Evolutionary conservation across 2,329 filamentous ascomycete genomes (phyloP).

Genomic region (Mycosphaerelloides madeirae): DNA sequence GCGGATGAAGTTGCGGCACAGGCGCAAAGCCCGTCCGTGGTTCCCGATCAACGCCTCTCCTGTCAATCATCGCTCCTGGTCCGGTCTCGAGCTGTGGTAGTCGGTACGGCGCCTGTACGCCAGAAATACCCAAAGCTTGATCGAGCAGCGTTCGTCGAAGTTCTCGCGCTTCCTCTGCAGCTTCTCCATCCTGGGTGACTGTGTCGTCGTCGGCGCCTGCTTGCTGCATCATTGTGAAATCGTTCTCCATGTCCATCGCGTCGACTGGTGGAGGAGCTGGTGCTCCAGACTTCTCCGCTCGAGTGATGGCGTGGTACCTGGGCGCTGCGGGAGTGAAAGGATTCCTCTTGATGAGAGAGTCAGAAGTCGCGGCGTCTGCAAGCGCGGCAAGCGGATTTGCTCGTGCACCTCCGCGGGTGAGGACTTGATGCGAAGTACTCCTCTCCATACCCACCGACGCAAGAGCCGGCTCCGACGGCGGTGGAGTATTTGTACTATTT

Average conservation of each 20-base stretch:
- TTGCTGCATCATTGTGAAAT: constrained; percentile 45
- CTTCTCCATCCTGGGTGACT: constrained; percentile 19
- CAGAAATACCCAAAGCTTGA: constrained; percentile 28
- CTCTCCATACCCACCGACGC: constrained; percentile 53
- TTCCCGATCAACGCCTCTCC: constrained; percentile 31
- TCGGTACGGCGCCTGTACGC: constrained; percentile 30
- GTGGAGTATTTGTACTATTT: constrained; percentile 25
- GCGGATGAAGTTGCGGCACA: constrained; percentile 18
- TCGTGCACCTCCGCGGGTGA: constrained; percentile 46
- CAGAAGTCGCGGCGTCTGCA: constrained; percentile 31
- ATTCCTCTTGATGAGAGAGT: constrained; percentile 27
- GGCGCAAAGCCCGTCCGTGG: constrained; percentile 32
- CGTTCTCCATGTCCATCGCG: constrained; percentile 43
- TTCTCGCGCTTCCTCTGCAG: constrained; percentile 20
- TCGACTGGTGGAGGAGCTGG: constrained; percentile 43
- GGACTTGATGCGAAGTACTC: constrained; percentile 53
- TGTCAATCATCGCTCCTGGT: constrained; percentile 30
- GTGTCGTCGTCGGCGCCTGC: constrained; percentile 20
- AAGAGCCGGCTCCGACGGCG: constrained; percentile 25
- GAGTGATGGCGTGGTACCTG: constrained; percentile 42
- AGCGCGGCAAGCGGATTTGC: constrained; percentile 49
- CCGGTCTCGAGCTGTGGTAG: constrained; percentile 33
- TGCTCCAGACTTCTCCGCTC: constrained; percentile 43
- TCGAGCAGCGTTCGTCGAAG: constrained; percentile 31
- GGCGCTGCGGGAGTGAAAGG: constrained; percentile 46